These are phyloP conservation scores for Rhizopus stolonifer DNA, from an alignment of 371 early-diverging fungal genomes.

Conservation along the genomic window DNA sequence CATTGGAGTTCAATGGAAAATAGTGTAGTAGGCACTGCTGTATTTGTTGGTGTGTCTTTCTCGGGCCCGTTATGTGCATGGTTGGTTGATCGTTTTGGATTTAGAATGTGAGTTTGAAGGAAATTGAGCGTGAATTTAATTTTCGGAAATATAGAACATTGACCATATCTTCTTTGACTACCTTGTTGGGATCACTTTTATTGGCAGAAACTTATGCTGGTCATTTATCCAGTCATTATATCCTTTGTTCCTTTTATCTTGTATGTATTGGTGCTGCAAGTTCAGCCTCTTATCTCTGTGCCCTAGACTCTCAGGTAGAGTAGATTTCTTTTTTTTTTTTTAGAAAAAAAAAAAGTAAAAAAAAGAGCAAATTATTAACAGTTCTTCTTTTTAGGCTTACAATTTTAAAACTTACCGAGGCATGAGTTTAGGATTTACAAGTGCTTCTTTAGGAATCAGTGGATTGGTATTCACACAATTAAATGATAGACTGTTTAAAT, in stretches of 20 bases:
- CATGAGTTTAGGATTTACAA: conserved; percentile 46
- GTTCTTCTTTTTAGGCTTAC: conserved; percentile 22
- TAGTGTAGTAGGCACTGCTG: conserved; percentile 48
- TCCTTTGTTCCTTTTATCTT: conserved; percentile 40
- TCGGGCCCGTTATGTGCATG: conserved; percentile 47
- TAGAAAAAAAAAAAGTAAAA: background rate
- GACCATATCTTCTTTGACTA: conserved; percentile 9
- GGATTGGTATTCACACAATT: conserved; percentile 49
- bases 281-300: conserved; percentile 43
- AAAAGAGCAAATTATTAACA: background rate
- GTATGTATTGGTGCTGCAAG: conserved; percentile 37
- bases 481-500: conserved; percentile 39
- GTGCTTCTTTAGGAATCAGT: conserved; percentile 41
- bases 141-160: conserved; percentile 10
- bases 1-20: conserved; percentile 45
- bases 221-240: conserved; percentile 28
- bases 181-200: conserved; percentile 31
- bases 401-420: conserved; percentile 44
- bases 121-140: background rate
- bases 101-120: conserved; percentile 21
- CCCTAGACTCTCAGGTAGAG: conserved; percentile 44
- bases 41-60: conserved; percentile 46
- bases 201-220: conserved; percentile 47
- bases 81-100: conserved; percentile 35
- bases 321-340: too few relatives aligned